Conservation (phyloP, 1,284 basidiomycete genomes). For the Malassezia caprae region DNA sequence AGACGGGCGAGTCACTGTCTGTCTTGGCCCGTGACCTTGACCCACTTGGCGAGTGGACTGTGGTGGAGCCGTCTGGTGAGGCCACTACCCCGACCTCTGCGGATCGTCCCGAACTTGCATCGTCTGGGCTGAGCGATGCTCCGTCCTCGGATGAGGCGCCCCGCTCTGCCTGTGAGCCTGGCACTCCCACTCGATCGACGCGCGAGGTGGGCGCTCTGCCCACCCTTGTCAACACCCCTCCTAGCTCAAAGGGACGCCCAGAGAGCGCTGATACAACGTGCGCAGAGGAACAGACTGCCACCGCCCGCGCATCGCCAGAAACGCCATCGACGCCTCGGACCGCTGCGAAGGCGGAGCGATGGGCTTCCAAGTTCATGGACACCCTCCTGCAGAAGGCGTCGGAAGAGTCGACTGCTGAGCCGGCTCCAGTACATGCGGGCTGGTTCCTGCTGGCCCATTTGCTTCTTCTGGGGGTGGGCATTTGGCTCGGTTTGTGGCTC, state of each 20-base stretch:
- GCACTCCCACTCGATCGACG: too few relatives aligned
- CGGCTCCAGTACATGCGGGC: not conserved
- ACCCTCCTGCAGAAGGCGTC: not conserved
- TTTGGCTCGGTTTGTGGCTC: slow-evolving; percentile 14
- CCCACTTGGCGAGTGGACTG: not conserved
- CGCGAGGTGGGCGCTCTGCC: too few relatives aligned
- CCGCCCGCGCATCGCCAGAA: too few relatives aligned
- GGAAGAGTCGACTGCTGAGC: not conserved
- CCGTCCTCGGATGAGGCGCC: too few relatives aligned
- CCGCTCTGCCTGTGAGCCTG: too few relatives aligned
- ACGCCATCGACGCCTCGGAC: not conserved
- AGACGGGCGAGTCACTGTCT: not conserved
- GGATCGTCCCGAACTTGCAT: not conserved
- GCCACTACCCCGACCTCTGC: not conserved
- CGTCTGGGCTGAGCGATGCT: not conserved
- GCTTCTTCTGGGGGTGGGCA: slow-evolving; percentile 1
- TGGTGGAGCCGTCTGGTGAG: not conserved
- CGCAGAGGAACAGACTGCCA: too few relatives aligned
- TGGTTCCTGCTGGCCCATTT: not conserved
- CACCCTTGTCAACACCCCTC: too few relatives aligned
- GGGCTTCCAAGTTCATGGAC: not conserved
- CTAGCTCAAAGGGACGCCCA: too few relatives aligned
- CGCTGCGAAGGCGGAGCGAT: not conserved
- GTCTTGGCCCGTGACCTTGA: not conserved
- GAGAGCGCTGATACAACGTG: too few relatives aligned